Evolutionary conservation across 306 rosid genomes (phyloP).

Genomic region (Cercis canadensis): DNA sequence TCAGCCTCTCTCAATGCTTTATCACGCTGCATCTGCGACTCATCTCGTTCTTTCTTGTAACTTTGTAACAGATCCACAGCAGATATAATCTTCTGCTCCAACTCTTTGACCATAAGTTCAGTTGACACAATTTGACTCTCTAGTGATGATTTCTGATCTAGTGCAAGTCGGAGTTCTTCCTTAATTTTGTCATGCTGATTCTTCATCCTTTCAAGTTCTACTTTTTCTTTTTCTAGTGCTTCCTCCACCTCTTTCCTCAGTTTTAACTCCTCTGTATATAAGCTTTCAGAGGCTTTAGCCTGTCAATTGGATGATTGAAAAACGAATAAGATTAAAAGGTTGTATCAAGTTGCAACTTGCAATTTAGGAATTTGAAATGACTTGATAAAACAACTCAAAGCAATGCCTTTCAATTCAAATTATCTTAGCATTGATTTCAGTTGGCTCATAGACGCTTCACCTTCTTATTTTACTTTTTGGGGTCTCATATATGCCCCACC

Average conservation of each 20-base stretch:
- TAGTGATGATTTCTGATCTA: slow-evolving; percentile 51
- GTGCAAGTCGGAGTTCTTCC: slow-evolving; percentile 60
- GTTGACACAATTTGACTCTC: slow-evolving; percentile 64
- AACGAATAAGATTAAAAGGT: neutral
- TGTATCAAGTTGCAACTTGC: slow-evolving; percentile 15
- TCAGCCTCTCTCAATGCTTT: slow-evolving; percentile 72
- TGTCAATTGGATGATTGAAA: slow-evolving; percentile 41
- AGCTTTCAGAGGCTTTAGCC: slow-evolving; percentile 59
- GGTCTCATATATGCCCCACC: slow-evolving; percentile 19
- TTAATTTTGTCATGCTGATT: slow-evolving; percentile 47
- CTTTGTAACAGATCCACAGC: slow-evolving; percentile 55
- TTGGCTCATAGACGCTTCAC: neutral
- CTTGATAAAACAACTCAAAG: slow-evolving; percentile 16
- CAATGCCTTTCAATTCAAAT: neutral
- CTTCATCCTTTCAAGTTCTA: slow-evolving; percentile 55
- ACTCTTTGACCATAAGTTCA: slow-evolving; percentile 49
- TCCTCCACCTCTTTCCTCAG: slow-evolving; percentile 71
- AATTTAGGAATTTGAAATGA: slow-evolving; percentile 1
- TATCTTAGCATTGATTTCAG: slow-evolving; percentile 9
- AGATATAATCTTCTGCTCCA: slow-evolving; percentile 61
- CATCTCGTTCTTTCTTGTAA: slow-evolving; percentile 67
- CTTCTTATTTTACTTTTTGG: neutral
- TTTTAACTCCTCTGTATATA: slow-evolving; percentile 58
- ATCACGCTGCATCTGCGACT: slow-evolving; percentile 62
- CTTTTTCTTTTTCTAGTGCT: slow-evolving; percentile 54